Evolutionary conservation across 1,139 yeast species (phyloP), one percentile per base, ranked within the genome.

Genomic region (Pichia sp.): DNA sequence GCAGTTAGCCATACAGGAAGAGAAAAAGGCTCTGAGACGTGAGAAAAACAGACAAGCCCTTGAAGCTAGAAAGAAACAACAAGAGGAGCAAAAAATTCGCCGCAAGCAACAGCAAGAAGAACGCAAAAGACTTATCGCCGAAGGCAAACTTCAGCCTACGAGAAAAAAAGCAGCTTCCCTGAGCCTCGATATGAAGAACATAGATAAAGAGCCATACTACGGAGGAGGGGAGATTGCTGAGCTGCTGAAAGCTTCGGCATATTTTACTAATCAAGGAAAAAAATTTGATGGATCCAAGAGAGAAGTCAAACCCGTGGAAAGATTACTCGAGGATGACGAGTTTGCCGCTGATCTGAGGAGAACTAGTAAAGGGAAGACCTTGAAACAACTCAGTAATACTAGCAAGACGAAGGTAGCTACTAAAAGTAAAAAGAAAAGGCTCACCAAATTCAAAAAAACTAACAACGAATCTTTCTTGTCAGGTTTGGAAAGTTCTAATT

Each of bases 271-370:
- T 44, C 52, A 58, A 7, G 66, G 61, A 5, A 51, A 53, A 39
- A 53, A 54, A 26, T 58, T 59, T 40, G 57, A 55, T 23, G 43
- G 36, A 0, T 43, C 48, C 13, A 55, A 49, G 39, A 54, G 66
- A 47, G 56, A 60, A 45, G 52, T 57, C 37, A 62, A 60, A 49
- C 62, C 60, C 4, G 62, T 60, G 21, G 58, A 58, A 21, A 56
- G 65, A 42, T 60, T 56, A 40, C 48, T 43, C n/a, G 56, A 58
- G 3, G 55, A 50, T 26, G 40, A 47, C 9, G 54, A 50, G 19
- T 46, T 41, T 21, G 19, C 48, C 1, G 49, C 44, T 40, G 47
- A 22, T 37, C 40, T 47, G 40, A 47, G 31, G 45, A 51, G 52
- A 40, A 45, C 46, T 41, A 44, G 21, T 10, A 43, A 43, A 13